These are phyloP conservation scores for Hyaloscypha hepaticicola DNA, from an alignment of 495 filamentous ascomycete genomes.

Conservation along the genomic window DNA sequence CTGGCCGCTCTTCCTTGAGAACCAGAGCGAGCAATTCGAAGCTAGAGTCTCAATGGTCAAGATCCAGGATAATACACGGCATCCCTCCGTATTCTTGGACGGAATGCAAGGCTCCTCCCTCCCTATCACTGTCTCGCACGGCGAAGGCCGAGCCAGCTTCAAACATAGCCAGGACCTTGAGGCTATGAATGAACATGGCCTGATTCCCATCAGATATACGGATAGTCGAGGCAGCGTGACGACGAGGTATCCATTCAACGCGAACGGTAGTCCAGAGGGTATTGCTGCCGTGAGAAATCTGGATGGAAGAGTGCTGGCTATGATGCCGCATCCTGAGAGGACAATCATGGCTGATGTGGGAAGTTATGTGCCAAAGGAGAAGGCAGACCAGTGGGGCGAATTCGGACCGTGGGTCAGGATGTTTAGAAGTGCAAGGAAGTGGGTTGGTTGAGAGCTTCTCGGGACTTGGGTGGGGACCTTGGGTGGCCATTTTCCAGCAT, in stretches of 20 bases:
- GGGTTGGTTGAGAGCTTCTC: slow-evolving; percentile 58
- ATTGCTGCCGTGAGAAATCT: slow-evolving; percentile 78
- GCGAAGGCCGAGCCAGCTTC: slow-evolving; percentile 87
- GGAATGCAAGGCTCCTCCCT: slow-evolving; percentile 84
- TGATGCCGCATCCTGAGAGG: slow-evolving; percentile 97
- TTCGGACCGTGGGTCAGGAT: slow-evolving; percentile 86
- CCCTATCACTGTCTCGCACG: slow-evolving; percentile 88
- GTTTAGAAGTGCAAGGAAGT: slow-evolving; percentile 77
- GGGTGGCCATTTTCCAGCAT: background rate
- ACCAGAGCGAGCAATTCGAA: slow-evolving; percentile 90
- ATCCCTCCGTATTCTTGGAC: slow-evolving; percentile 84
- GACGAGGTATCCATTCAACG: slow-evolving; percentile 85
- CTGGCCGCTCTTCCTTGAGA: slow-evolving; percentile 89
- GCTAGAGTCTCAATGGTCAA: slow-evolving; percentile 86
- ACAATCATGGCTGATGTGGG: slow-evolving; percentile 82
- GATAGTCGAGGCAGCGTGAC: slow-evolving; percentile 76
- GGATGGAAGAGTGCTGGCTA: slow-evolving; percentile 83
- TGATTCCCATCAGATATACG: slow-evolving; percentile 76
- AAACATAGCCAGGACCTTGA: slow-evolving; percentile 47
- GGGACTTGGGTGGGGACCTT: too few species aligned
- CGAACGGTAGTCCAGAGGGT: slow-evolving; percentile 86
- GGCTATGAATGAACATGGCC: slow-evolving; percentile 56
- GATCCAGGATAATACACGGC: slow-evolving; percentile 55
- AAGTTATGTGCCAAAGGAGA: slow-evolving; percentile 66
- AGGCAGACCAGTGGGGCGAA: slow-evolving; percentile 74